A percentile compares a stretch with the other conserved stretches of the same genome.
Evolutionary conservation across 2,329 filamentous ascomycete species (phyloP).

Genomic region (Venturiaceae sp.): DNA sequence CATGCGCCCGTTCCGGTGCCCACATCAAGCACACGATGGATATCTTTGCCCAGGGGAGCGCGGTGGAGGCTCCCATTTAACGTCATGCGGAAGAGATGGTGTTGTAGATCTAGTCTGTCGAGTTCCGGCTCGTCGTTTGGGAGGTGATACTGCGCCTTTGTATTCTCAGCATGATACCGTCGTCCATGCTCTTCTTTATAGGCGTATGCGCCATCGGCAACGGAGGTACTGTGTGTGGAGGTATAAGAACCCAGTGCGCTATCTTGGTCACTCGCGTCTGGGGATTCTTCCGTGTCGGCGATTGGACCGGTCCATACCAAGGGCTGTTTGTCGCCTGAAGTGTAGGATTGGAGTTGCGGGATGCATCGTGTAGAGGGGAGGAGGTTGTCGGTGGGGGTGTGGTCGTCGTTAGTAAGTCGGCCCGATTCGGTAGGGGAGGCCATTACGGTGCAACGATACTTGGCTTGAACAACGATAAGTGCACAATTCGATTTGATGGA

Average conservation of each 20-base stretch:
- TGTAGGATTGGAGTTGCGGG: too few species aligned
- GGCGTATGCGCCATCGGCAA: too few species aligned
- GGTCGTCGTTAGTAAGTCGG: background rate
- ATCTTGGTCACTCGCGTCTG: too few species aligned
- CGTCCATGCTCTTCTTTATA: background rate
- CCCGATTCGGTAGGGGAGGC: background rate
- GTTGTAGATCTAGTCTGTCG: constrained; percentile 17
- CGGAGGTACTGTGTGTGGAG: too few species aligned
- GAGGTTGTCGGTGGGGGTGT: too few species aligned
- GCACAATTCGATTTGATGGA: background rate
- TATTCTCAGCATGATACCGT: constrained; percentile 3
- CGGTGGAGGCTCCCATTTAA: constrained; percentile 16
- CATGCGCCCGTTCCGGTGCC: constrained; percentile 31
- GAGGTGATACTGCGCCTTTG: constrained; percentile 14
- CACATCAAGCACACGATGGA: constrained; percentile 26
- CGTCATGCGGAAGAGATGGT: constrained; percentile 18
- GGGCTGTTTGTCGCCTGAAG: too few species aligned
- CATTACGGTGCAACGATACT: background rate
- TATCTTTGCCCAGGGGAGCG: constrained; percentile 16
- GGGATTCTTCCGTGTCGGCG: too few species aligned
- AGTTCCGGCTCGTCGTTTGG: constrained; percentile 24
- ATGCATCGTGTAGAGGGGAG: too few species aligned
- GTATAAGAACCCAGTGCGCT: too few species aligned
- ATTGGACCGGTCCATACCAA: too few species aligned
- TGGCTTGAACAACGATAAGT: background rate